Evolutionary conservation across 495 filamentous ascomycete genomes (phyloP).

Genomic region (Podospora pseudoanserina): DNA sequence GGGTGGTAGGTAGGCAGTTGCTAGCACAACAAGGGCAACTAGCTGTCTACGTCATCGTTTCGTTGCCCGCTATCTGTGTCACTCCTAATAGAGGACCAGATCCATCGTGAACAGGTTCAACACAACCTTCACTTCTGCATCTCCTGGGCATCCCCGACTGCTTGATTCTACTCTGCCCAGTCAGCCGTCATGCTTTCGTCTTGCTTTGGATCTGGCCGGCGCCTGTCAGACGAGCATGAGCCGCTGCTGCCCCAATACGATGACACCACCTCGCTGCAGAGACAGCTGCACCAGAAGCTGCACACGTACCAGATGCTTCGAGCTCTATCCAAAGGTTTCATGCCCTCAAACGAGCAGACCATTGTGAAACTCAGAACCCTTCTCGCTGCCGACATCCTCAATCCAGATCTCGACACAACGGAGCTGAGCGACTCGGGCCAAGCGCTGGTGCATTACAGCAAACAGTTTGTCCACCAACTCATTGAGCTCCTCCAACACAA

Average conservation of each 20-base stretch:
- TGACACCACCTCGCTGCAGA: constrained; percentile 76
- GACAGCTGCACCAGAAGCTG: constrained; percentile 75
- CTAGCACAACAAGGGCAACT: background rate
- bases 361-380: constrained; percentile 79
- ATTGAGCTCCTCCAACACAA: constrained; percentile 76
- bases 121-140: background rate
- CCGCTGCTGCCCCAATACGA: constrained; percentile 81
- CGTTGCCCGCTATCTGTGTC: background rate
- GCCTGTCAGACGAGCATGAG: constrained; percentile 40
- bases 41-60: constrained; percentile 8
- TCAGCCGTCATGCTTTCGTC: constrained; percentile 22
- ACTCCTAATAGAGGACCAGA: background rate
- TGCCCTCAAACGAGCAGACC: constrained; percentile 85
- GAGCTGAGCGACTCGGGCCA: constrained; percentile 75
- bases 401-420: constrained; percentile 67
- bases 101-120: background rate
- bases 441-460: constrained; percentile 65
- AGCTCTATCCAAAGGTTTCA: constrained; percentile 79
- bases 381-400: constrained; percentile 71
- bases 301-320: constrained; percentile 89
- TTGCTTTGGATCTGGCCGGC: constrained; percentile 30
- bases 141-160: background rate
- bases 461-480: constrained; percentile 67
- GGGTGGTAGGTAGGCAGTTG: too few relatives aligned
- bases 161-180: background rate